A percentile compares a stretch with the other conserved stretches of the same genome.
Evolutionary conservation across 176 grass and related monocot species (phyloP).

Genomic region (Lolium multiflorum): DNA sequence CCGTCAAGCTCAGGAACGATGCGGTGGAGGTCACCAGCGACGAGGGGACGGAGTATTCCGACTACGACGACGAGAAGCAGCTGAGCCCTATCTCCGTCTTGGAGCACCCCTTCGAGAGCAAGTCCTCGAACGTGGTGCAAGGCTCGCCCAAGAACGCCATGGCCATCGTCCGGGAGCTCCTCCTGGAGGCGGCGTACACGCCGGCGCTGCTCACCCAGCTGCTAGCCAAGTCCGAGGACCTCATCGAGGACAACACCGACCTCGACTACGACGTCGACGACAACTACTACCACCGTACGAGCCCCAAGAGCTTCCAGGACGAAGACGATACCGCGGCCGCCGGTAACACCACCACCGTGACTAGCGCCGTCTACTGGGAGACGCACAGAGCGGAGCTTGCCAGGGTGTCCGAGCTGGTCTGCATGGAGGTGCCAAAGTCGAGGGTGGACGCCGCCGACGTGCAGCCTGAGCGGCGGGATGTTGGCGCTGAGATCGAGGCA

Average conservation of each 20-base stretch:
- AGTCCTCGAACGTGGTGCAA: neutral
- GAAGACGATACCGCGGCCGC: neutral
- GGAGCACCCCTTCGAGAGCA: slow-evolving; percentile 68
- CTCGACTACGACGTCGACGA: neutral
- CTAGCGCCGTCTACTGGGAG: slow-evolving; percentile 43
- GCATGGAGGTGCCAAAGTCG: slow-evolving; percentile 35
- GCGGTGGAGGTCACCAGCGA: neutral
- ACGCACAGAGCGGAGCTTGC: slow-evolving; percentile 36
- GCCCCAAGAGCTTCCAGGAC: slow-evolving; percentile 1
- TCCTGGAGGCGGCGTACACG: slow-evolving; percentile 64
- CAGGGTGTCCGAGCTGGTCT: slow-evolving; percentile 38
- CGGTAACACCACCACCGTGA: neutral
- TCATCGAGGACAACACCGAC: slow-evolving; percentile 28
- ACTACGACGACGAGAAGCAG: slow-evolving; percentile 67
- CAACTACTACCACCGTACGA: neutral
- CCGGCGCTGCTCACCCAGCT: slow-evolving; percentile 57
- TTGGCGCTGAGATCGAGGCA: slow-evolving; percentile 14
- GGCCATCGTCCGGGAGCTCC: slow-evolving; percentile 66
- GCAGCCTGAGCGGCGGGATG: slow-evolving; percentile 31
- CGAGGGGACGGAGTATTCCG: slow-evolving; percentile 14
- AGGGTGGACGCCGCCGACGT: slow-evolving; percentile 9
- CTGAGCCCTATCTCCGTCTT: slow-evolving; percentile 82
- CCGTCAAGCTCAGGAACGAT: slow-evolving; percentile 37
- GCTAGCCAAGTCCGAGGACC: slow-evolving; percentile 40
- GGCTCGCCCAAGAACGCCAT: slow-evolving; percentile 50